These are phyloP conservation scores for Sordariomycetes sp. DNA, from an alignment of 2,329 filamentous ascomycete species.

Conservation along the genomic window DNA sequence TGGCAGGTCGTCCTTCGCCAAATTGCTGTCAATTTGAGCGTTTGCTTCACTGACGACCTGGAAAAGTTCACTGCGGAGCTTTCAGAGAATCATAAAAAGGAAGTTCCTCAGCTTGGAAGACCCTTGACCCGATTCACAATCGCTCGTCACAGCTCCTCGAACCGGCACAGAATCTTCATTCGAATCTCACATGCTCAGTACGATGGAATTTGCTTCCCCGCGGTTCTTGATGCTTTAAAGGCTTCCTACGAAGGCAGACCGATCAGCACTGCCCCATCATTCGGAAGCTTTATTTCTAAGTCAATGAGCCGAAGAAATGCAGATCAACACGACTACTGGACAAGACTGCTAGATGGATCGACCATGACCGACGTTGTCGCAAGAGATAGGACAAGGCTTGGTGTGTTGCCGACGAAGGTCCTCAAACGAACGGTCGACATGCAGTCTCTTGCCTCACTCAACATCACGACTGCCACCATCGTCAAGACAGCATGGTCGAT, in stretches of 20 bases:
- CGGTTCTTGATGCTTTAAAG: constrained; percentile 24
- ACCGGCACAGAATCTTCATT: constrained; percentile 5
- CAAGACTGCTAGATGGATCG: constrained; percentile 25
- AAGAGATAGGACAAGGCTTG: not conserved
- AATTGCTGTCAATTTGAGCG: constrained; percentile 2
- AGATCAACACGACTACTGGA: constrained; percentile 29
- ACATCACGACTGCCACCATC: constrained; percentile 23
- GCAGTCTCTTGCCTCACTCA: constrained; percentile 7
- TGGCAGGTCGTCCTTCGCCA: constrained; percentile 7
- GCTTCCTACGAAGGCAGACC: constrained; percentile 21
- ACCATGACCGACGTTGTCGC: constrained; percentile 15
- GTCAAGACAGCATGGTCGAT: constrained; percentile 35
- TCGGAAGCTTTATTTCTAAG: constrained; percentile 15
- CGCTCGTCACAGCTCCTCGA: not conserved
- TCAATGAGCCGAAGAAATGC: constrained; percentile 3
- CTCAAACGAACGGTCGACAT: constrained; percentile 3
- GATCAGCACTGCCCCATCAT: constrained; percentile 15
- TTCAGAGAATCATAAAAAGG: not conserved
- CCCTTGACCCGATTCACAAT: constrained; percentile 4
- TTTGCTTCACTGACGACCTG: constrained; percentile 4
- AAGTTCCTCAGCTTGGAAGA: constrained; percentile 13
- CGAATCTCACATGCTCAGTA: constrained; percentile 35
- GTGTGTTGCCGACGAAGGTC: not conserved
- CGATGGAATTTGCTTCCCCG: constrained; percentile 32
- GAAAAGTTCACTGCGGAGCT: constrained; percentile 5